A percentile compares a stretch with the other conserved stretches of the same genome.
phyloP scores from a whole-genome alignment of 805 yeast species.

The Spathaspora passalidarum region DNA sequence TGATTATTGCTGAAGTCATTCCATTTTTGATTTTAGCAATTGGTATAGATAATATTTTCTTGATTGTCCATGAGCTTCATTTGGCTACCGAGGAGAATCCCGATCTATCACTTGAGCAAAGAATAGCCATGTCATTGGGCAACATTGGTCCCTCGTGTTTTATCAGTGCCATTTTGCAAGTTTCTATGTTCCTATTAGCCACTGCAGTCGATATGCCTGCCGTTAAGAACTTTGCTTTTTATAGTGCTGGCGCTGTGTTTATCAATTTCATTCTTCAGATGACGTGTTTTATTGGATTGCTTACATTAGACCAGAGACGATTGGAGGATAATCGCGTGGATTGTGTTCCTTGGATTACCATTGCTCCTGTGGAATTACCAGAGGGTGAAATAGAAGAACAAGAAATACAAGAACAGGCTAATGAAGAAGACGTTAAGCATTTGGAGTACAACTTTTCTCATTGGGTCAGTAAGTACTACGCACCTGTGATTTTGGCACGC shows the following conservation, averaged over 20 bases:
- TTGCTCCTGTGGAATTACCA: constrained; percentile 13
- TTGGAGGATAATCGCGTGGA: constrained; percentile 59
- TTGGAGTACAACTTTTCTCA: constrained; percentile 24
- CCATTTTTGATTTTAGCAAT: constrained; percentile 91
- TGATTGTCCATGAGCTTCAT: constrained; percentile 77
- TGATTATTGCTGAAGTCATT: constrained; percentile 94
- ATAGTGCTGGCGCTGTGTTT: constrained; percentile 82
- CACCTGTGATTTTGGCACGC: constrained; percentile 54
- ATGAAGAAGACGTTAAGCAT: constrained; percentile 10
- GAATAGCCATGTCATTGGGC: constrained; percentile 63
- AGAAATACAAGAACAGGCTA: constrained; percentile 1
- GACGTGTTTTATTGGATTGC: constrained; percentile 73
- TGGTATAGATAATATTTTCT: constrained; percentile 93
- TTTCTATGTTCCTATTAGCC: constrained; percentile 76
- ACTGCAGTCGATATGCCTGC: constrained; percentile 92
- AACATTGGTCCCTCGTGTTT: constrained; percentile 86
- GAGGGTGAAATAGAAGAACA: constrained; percentile 3
- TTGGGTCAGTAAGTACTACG: constrained; percentile 48
- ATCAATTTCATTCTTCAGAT: constrained; percentile 75
- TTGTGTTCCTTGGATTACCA: constrained; percentile 53
- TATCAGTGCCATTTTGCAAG: constrained; percentile 72
- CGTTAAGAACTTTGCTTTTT: constrained; percentile 86
- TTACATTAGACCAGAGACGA: constrained; percentile 65
- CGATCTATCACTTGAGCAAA: constrained; percentile 42
- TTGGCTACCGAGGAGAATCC: constrained; percentile 47